Base-by-base conservation (phyloP, 1,284 basidiomycete species). In the Ceratobasidium sp. region DNA sequence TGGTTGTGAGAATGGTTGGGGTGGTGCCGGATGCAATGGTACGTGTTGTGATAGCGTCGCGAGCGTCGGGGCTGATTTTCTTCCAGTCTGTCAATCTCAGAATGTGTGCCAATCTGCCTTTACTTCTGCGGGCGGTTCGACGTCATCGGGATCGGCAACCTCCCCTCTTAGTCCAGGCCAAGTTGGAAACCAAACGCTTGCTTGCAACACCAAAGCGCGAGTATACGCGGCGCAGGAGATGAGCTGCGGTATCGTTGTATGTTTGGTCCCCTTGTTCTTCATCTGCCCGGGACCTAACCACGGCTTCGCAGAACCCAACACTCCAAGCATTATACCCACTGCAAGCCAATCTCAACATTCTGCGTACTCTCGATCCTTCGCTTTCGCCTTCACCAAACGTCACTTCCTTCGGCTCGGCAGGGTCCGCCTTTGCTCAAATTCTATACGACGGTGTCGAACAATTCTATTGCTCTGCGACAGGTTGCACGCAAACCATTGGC, bases 381-480 rank as follows among this genome's bases (percentile, higher is more conserved):
- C 84, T 89, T n/a, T 88, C 89, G 0, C 93, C 90, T 0, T 80
- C 90, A 32, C 87, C 87, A 1, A 90, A 90, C 74, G 78, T 85
- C 14, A 90, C 91, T 1, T 84, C 87, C 1, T 88, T 89, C 74
- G 90, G 90, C 13, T 75, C 81, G 6, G 82, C 85, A 32, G 86
- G 87, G 6, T 84, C 87, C 3, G 82, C 87, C 9, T 90, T 86
- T 76, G 91, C 91, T 0, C 92, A 95, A 78, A 82, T 96, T 1
- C 91, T 93, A 82, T 95, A 95, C 81, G 84, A 86, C n/a, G 91
- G 91, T 5, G 87, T 90, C 23, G 93, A 95, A 79, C 91, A 93
- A 78, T 96, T 96, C 82, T 92, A 87, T 79, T 97, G 95, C 79
- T 76, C 82, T 18, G 93, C 92, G 0, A 83, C 87, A 74, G 83